A percentile compares a stretch with the other conserved stretches of the same genome.
Evolutionary conservation across 306 rosid species (phyloP).

Genomic region (Malus sylvestris): DNA sequence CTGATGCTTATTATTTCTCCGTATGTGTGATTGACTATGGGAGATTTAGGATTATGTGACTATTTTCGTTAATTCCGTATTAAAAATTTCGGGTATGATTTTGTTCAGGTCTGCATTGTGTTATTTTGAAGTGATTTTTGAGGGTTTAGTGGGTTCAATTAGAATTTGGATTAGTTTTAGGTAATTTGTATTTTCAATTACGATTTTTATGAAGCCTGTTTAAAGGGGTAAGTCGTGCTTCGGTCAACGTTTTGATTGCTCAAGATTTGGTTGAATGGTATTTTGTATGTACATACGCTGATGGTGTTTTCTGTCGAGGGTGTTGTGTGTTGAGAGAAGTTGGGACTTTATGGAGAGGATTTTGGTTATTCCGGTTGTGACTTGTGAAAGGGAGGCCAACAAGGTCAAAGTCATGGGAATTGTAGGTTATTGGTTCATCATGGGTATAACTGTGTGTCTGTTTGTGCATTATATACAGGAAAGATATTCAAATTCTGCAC

Average conservation of each 20-base stretch:
- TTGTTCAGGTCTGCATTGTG: not conserved
- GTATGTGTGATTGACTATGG: not conserved
- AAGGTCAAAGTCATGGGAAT: constrained; percentile 54
- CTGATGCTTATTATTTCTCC: not conserved
- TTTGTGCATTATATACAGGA: constrained; percentile 80
- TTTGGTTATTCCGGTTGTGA: constrained; percentile 43
- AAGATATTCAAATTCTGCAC: constrained; percentile 49
- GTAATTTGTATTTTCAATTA: not conserved
- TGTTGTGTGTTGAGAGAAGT: not conserved
- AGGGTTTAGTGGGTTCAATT: not conserved
- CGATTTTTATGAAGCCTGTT: not conserved
- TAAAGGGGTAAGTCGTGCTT: not conserved
- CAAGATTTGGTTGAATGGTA: not conserved
- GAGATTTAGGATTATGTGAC: not conserved
- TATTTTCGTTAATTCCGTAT: not conserved
- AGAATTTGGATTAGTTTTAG: not conserved
- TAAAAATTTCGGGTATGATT: not conserved
- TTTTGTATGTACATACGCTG: not conserved
- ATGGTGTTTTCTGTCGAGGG: not conserved
- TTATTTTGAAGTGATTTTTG: not conserved
- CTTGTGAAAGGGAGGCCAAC: constrained; percentile 41
- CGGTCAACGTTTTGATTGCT: not conserved
- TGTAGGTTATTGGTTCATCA: constrained; percentile 63
- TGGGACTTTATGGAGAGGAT: constrained; percentile 33
- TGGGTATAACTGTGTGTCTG: constrained; percentile 68